Evolutionary conservation across 768 basidiomycete species (phyloP), one percentile per base, ranked within the genome.

Genomic region (Daedaleopsis nitida): DNA sequence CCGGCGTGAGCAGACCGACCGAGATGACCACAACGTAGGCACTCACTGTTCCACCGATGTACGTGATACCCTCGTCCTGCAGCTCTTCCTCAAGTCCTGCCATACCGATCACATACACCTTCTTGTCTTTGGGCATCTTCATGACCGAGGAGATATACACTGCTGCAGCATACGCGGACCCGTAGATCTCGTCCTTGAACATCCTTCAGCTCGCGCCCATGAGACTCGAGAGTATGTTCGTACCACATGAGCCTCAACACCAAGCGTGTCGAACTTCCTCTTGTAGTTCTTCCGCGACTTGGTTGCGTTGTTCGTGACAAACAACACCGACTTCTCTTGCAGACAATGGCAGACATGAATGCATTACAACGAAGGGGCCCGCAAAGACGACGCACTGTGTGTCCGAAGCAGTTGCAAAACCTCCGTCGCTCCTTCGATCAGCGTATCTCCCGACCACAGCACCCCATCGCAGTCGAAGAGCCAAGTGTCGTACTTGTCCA

Each of bases 401-500:
- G 79, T 78, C 63, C 95, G 84, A 65, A 97, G 77, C 60, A 88
- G 76, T 51, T 80, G 76, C 65, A 98, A 79, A 19, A 93, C 92
- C 48, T 94, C 84, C 44, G 84, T 75, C 2, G 86, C 89, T 10
- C 93, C 93, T 16, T 92, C 88, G 66, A 96, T 84, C 34, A 91
- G 77, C 51, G 81, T 79, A 74, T 91, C 89, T 16, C 91, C 95
- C 58, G 87, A 86, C 92, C 96, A 98, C 37, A 98, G 80, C 21
- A 98, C 96, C 14, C 95, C 96, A 70, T 98, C 95, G 71, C 96
- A 98, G 75, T 98, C 95, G 65, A 97, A 92, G 75, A 98, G 82
- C 87, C 94, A 96, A 27, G 95, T 96, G 72, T 98, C 95, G 72
- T 90, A 94, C 70, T 83, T 76, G 68, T 81, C 78, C 34, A 84